A percentile compares a stretch with the other conserved stretches of the same genome.
Evolutionary conservation across 2,329 filamentous ascomycete species (phyloP).

Genomic region (Ambrosiella cleistominuta): DNA sequence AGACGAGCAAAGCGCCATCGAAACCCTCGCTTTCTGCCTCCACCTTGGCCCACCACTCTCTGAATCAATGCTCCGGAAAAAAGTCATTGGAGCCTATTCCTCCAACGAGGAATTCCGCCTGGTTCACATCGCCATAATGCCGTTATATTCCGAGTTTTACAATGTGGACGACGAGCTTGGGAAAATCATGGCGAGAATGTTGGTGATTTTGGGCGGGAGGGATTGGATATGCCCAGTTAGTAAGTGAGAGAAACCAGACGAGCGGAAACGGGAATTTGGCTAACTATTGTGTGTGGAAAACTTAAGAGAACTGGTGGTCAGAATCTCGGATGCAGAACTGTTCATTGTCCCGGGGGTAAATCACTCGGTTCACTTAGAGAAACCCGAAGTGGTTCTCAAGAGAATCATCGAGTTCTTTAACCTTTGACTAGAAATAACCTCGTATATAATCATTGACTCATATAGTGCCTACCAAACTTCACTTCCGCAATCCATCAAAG

Average conservation of each 20-base stretch:
- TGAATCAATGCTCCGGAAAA: constrained; percentile 21
- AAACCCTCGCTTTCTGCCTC: constrained; percentile 19
- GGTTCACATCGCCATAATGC: constrained; percentile 22
- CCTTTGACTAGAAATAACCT: not conserved
- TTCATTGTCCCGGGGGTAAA: constrained; percentile 20
- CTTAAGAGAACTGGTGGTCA: constrained; percentile 3
- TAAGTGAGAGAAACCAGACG: constrained; percentile 11
- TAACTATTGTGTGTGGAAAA: constrained; percentile 2
- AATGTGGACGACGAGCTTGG: constrained; percentile 19
- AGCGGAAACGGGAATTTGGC: not conserved
- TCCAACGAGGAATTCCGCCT: constrained; percentile 23
- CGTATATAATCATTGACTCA: too few species aligned
- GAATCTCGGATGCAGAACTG: constrained; percentile 17
- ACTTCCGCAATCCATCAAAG: not conserved
- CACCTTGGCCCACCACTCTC: constrained; percentile 21
- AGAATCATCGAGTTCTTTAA: constrained; percentile 15
- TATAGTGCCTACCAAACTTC: too few species aligned
- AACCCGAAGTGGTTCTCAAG: constrained; percentile 18
- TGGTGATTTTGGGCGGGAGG: constrained; percentile 22
- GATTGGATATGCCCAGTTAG: constrained; percentile 25
- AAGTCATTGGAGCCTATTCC: constrained; percentile 23
- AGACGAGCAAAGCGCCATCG: constrained; percentile 22
- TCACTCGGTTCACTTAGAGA: constrained; percentile 22
- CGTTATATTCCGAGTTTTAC: constrained; percentile 22
- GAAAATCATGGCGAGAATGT: constrained; percentile 19